phyloP scores from a whole-genome alignment of 2,329 filamentous ascomycete genomes.

The Hypoxylon sp. region DNA sequence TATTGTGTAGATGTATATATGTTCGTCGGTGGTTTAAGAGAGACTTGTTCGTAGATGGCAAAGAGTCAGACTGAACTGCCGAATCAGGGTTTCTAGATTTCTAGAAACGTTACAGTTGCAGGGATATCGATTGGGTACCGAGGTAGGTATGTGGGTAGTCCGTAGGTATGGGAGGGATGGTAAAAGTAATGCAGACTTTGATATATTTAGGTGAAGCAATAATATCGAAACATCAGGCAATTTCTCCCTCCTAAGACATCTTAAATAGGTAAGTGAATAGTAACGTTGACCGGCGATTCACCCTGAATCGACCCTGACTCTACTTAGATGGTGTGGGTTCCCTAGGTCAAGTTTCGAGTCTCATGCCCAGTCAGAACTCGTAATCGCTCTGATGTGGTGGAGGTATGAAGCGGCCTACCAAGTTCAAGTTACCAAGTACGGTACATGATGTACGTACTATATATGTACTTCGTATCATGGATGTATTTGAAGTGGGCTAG shows the following conservation, averaged over 20 bases:
- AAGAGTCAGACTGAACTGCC: conserved; percentile 48
- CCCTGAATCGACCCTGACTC: conserved; percentile 30
- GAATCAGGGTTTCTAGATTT: conserved; percentile 45
- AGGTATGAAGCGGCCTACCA: neutral
- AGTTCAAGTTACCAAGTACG: neutral
- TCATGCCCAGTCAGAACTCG: conserved; percentile 34
- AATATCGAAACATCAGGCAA: conserved; percentile 39
- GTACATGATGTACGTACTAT: conserved; percentile 1
- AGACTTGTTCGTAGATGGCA: conserved; percentile 24
- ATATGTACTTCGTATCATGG: conserved; percentile 9
- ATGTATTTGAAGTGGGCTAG: neutral
- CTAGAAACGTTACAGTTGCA: conserved; percentile 53
- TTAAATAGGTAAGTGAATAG: conserved; percentile 35
- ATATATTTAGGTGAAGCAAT: conserved; percentile 37
- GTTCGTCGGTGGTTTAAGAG: conserved; percentile 13
- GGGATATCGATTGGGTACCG: conserved; percentile 45
- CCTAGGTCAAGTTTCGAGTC: conserved; percentile 22
- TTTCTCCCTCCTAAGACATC: conserved; percentile 21
- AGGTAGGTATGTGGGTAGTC: conserved; percentile 31
- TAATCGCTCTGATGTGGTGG: conserved; percentile 18
- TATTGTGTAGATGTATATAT: conserved; percentile 22
- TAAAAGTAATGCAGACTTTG: neutral
- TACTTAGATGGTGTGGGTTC: conserved; percentile 29
- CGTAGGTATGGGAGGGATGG: conserved; percentile 19
- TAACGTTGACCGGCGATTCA: conserved; percentile 41